Percentiles rank a stretch among this genome's conserved stretches.
Conservation (phyloP, 2,329 filamentous ascomycete species). For the Alternaria metachromatica region DNA sequence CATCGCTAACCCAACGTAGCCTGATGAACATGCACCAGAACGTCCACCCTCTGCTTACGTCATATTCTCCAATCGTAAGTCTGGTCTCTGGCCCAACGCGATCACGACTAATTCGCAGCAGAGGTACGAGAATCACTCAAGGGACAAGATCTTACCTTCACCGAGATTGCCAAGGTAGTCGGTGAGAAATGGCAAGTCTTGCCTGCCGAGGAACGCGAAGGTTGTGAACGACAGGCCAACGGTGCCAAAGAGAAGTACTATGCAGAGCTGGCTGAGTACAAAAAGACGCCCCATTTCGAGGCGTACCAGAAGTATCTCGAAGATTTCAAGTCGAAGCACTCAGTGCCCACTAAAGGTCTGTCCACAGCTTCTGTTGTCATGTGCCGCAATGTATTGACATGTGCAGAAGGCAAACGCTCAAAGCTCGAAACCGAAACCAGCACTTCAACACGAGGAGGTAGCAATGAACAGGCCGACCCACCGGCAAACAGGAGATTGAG, state of each 20-base stretch:
- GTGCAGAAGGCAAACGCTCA: conserved; percentile 52
- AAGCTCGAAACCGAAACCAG: conserved; percentile 51
- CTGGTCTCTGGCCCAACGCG: neutral
- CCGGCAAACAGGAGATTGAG: conserved; percentile 35
- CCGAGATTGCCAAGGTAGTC: conserved; percentile 82
- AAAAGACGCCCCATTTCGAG: conserved; percentile 74
- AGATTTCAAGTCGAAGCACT: conserved; percentile 79
- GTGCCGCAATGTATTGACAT: conserved; percentile 25
- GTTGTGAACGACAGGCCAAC: conserved; percentile 74
- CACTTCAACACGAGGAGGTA: conserved; percentile 39
- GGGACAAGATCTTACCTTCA: conserved; percentile 78
- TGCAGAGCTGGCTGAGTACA: conserved; percentile 74
- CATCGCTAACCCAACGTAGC: conserved; percentile 52
- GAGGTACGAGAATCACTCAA: conserved; percentile 80
- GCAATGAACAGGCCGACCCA: conserved; percentile 40
- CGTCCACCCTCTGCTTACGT: conserved; percentile 83
- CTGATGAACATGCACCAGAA: conserved; percentile 81
- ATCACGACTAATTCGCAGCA: conserved; percentile 45
- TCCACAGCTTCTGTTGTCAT: neutral
- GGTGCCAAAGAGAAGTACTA: conserved; percentile 79
- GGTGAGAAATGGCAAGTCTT: conserved; percentile 83
- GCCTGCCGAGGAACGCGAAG: conserved; percentile 70
- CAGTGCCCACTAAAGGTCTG: conserved; percentile 46
- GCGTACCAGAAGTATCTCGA: conserved; percentile 75
- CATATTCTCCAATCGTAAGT: conserved; percentile 82